These are phyloP conservation scores for Ehretia macrophylla DNA, from an alignment of 257 asterid species.

Conservation along the genomic window DNA sequence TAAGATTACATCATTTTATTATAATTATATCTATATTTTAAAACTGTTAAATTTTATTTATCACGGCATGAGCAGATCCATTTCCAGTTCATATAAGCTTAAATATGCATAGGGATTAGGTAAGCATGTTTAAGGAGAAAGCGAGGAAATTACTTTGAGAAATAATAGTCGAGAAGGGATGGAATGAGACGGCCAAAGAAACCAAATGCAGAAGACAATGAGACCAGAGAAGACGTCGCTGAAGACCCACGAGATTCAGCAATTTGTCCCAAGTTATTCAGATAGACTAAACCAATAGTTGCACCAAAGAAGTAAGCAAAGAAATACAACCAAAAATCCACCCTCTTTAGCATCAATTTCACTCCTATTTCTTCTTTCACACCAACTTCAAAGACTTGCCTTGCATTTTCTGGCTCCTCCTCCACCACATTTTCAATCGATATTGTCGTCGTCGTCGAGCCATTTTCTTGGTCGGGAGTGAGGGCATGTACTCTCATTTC, in stretches of 20 bases:
- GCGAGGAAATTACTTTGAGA: constrained; percentile 32
- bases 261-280: constrained; percentile 72
- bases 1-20: too few species aligned
- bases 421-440: constrained; percentile 13
- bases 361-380: constrained; percentile 46
- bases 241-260: constrained; percentile 62
- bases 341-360: constrained; percentile 39
- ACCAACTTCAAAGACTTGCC: constrained; percentile 5
- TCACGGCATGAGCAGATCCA: too few species aligned
- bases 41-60: too few species aligned
- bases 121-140: background rate
- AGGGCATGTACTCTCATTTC: constrained; percentile 18
- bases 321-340: constrained; percentile 68
- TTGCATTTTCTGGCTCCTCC: background rate
- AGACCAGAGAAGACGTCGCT: constrained; percentile 48
- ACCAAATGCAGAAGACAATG: constrained; percentile 58
- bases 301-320: constrained; percentile 64
- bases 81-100: too few species aligned
- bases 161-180: constrained; percentile 47
- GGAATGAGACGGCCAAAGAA: constrained; percentile 82
- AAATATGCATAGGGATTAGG: too few species aligned
- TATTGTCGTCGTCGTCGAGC: background rate
- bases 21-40: too few species aligned
- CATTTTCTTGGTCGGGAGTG: constrained; percentile 18
- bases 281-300: constrained; percentile 63